Evolutionary conservation across 768 basidiomycete genomes (phyloP), one percentile per base, ranked within the genome.

Genomic region (Mycena venus): DNA sequence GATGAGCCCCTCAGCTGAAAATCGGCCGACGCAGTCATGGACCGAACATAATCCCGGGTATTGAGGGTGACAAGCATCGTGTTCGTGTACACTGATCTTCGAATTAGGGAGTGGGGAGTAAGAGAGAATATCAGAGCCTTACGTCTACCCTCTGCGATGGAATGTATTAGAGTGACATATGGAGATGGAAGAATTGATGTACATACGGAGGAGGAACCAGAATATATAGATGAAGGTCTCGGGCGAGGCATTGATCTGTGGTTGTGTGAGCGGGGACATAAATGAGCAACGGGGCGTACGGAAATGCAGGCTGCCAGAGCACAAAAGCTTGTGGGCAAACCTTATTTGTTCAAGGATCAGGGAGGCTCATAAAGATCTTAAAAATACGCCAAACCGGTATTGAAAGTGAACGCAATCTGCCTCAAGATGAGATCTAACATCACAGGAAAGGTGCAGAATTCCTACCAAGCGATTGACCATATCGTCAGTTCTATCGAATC

Each of bases 401-500:
- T 53, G 51, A 53, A n/a, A n/a, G n/a, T n/a, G n/a, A n/a, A n/a
- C n/a, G n/a, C n/a, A n/a, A n/a, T n/a, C n/a, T n/a, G n/a, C n/a
- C n/a, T n/a, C n/a, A n/a, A n/a, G n/a, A n/a, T n/a, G n/a, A n/a
- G n/a, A n/a, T n/a, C n/a, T n/a, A n/a, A n/a, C n/a, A n/a, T n/a
- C n/a, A n/a, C n/a, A n/a, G n/a, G n/a, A n/a, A n/a, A n/a, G n/a
- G n/a, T n/a, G n/a, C n/a, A n/a, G n/a, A n/a, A n/a, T n/a, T n/a
- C n/a, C n/a, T 2, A 77, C 75, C 40, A 77, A 31, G 14, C 75
- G 72, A 44, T 77, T 77, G 10, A 77, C 51, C 72, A 77, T 70
- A 36, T 66, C 60, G 65, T 77, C 68, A 4, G 75, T 70, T 19
- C 49, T 58, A 19, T 36, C 44, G 36, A 65, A 59, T 2, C 72